Percentiles rank a stretch among this genome's conserved stretches.
phyloP scores from a whole-genome alignment of 768 basidiomycete species.

The Mycena alexandri region DNA sequence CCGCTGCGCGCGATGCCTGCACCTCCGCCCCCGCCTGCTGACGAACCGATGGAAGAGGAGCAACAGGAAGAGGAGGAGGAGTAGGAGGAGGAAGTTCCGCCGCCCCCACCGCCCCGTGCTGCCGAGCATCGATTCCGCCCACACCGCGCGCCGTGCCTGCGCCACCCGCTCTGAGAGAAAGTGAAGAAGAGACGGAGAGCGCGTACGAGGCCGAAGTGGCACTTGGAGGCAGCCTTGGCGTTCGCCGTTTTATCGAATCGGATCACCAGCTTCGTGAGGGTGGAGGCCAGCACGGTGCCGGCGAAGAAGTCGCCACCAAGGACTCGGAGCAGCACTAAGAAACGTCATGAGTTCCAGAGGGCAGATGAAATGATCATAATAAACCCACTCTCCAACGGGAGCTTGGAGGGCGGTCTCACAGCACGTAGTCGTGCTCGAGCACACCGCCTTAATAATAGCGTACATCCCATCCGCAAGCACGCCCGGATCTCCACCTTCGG shows the following conservation, averaged over 20 bases:
- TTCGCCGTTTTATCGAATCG: conserved; percentile 72
- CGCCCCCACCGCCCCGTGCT: too few species aligned
- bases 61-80: too few species aligned
- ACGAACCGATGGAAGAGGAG: too few species aligned
- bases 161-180: too few species aligned
- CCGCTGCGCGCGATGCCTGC: too few species aligned
- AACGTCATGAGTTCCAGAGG: conserved; percentile 1
- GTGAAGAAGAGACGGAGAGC: too few species aligned
- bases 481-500: conserved; percentile 61
- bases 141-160: too few species aligned
- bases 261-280: conserved; percentile 92
- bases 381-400: conserved; percentile 82
- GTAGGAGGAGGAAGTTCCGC: too few species aligned
- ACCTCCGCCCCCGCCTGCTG: too few species aligned
- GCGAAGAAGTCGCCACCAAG: conserved; percentile 98
- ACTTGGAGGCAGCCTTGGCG: conserved; percentile 68
- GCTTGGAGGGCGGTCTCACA: conserved; percentile 89
- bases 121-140: too few species aligned
- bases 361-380: not conserved
- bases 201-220: too few species aligned
- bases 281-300: conserved; percentile 88
- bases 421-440: conserved; percentile 74
- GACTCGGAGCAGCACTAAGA: conserved; percentile 80
- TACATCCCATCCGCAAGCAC: conserved; percentile 97
- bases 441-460: conserved; percentile 96